Conservation (phyloP, 2,329 filamentous ascomycete species). For the Aspergillus novoparasiticus region DNA sequence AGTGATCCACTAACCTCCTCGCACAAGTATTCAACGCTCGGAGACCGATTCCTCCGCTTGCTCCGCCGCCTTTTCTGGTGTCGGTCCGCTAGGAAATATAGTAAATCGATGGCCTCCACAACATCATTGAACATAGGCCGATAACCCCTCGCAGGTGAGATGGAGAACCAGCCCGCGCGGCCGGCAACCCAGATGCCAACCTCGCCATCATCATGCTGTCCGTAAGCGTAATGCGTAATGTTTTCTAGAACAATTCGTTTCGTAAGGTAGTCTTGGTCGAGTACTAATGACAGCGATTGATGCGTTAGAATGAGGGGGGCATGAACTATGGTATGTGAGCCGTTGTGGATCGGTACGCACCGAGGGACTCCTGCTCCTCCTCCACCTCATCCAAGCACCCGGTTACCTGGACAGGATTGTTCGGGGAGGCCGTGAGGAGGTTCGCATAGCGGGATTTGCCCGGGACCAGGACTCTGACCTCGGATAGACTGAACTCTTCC, state of each 20-base stretch:
- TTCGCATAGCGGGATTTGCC: constrained; percentile 55
- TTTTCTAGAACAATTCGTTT: constrained; percentile 52
- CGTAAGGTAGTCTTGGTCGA: constrained; percentile 42
- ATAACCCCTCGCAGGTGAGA: constrained; percentile 58
- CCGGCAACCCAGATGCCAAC: constrained; percentile 64
- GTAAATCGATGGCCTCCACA: constrained; percentile 59
- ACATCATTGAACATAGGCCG: constrained; percentile 57
- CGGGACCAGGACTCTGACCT: constrained; percentile 55
- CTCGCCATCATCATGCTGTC: constrained; percentile 57
- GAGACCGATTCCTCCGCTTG: constrained; percentile 35
- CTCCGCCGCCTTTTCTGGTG: constrained; percentile 48
- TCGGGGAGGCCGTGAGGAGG: constrained; percentile 57
- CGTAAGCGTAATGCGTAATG: constrained; percentile 53
- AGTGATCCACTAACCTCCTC: constrained; percentile 39
- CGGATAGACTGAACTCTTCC: constrained; percentile 60
- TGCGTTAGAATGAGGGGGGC: neutral
- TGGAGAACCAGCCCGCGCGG: constrained; percentile 63
- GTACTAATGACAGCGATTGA: constrained; percentile 28
- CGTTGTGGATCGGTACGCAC: constrained; percentile 31
- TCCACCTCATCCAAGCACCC: constrained; percentile 53
- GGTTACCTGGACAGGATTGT: constrained; percentile 58
- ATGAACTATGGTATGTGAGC: neutral
- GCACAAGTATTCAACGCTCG: constrained; percentile 42
- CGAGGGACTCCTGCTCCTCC: constrained; percentile 45
- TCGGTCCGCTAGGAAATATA: constrained; percentile 65